These are phyloP conservation scores for Adansonia grandidieri DNA, from an alignment of 441 rosid species.

Conservation along the genomic window DNA sequence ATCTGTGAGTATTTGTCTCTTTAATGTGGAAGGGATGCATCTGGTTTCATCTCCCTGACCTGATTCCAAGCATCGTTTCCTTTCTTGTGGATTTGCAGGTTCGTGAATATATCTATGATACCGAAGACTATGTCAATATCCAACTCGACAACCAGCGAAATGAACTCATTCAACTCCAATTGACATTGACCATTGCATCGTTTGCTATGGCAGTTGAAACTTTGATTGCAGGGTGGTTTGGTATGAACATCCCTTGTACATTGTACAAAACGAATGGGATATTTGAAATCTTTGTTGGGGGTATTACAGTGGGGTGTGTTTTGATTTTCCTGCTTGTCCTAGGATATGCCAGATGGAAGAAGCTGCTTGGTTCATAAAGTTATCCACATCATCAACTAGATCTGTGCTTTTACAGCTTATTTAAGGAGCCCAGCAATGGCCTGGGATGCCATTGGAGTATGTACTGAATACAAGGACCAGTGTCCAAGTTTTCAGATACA, in stretches of 20 bases:
- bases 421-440: not conserved
- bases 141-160: constrained; percentile 92
- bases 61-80: not conserved
- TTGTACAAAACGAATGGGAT: constrained; percentile 45
- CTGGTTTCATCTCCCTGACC: constrained; percentile 8
- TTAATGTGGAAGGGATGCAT: not conserved
- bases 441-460: not conserved
- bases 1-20: constrained; percentile 59
- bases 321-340: constrained; percentile 70
- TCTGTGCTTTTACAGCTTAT: not conserved
- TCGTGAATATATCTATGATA: constrained; percentile 92
- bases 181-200: constrained; percentile 79
- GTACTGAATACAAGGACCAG: not conserved
- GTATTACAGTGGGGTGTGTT: constrained; percentile 50
- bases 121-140: constrained; percentile 92
- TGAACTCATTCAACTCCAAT: constrained; percentile 89
- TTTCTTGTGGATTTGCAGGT: constrained; percentile 50
- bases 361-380: constrained; percentile 70
- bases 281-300: constrained; percentile 60
- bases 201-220: constrained; percentile 80
- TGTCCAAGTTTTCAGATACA: not conserved
- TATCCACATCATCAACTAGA: not conserved
- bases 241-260: constrained; percentile 83
- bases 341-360: constrained; percentile 96
- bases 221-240: constrained; percentile 69